Base-by-base conservation (phyloP, 495 filamentous ascomycete species). In the Polyplosphaeria fusca region DNA sequence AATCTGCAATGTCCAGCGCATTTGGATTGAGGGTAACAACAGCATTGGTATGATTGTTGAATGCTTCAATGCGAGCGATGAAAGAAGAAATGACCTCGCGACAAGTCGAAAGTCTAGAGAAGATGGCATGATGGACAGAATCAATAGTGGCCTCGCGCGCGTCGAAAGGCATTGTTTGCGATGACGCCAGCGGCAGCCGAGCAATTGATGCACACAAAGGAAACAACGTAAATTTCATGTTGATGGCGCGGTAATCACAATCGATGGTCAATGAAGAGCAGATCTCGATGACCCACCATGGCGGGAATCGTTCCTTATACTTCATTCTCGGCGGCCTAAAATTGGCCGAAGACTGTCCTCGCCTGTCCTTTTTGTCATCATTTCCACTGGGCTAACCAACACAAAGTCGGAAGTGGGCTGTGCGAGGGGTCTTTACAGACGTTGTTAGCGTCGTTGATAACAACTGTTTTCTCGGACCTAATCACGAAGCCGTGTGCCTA, bases 1-100 rank as follows among this genome's bases (percentile, higher is more conserved):
- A 43, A 22, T 77, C 69, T 2, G 84, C 83, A 18, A 67, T 60
- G 3, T 52, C 41, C 7, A 84, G 63, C 3, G 80, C 79, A 46
- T 75, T 52, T 2, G 73, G 71, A 57, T 83, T 81, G 7, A 84
- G 68, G 0, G 71, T 72, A 30, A 84, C 70, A 44, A 87, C 68
- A 20, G 82, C 76, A 53, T 84, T 83, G 49, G 84, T 73, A 12
- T 68, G 70, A 9, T 74, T 73, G 64, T 86, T 82, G 60, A 79
- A 75, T 7, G 68, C 64, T 47, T 78, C 72, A 37, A 86, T 82
- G 16, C 81, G 77, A 2, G 74, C 63, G 26, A 86, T 63, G 60
- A 82, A 85, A 18, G 74, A 68, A 19, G 72, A 74, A n/a, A 84
- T 70, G 0, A 85, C 67, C 4, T 67, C 67, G 11, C 76, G 70